Evolutionary conservation across 2,329 filamentous ascomycete genomes (phyloP), one percentile per base, ranked within the genome.

Genomic region (Phyllosticta citrichinensis): DNA sequence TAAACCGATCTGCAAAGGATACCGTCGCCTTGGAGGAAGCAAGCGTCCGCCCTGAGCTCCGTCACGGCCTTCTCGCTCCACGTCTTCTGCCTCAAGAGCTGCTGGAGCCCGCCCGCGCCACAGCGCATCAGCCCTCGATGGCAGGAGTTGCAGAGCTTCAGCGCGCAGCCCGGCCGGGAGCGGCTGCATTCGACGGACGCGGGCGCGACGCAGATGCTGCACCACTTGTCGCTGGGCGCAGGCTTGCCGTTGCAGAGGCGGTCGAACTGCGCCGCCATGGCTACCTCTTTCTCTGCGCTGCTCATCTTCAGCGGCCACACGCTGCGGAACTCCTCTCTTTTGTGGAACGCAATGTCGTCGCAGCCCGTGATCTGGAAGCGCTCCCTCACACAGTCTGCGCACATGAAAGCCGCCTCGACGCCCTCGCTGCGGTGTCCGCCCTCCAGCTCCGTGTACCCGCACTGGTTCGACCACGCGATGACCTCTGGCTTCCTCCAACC

Each of bases 401-500:
- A 76, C 70, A 76, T 76, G 6, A 68, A 66, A 33, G 68, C 72
- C 1, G 66, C 67, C 24, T 68, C 62, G 22, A 67, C 65, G 24
- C 68, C 68, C 8, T 69, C 62, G 6, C 67, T 66, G 5, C 64
- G 63, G 62, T 79, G 73, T 1, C 76, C 77, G 20, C 69, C 71
- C 1, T 55, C 63, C 0, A 78, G 56, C 55, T 80, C 77, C 1
- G 70, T 69, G 55, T 71, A 75, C 3, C 72, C 75, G 19, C 68
- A 65, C 1, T 72, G 72, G 50, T 71, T 66, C 3, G 68, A 53
- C 63, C 72, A 73, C 17, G 70, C 64, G 3, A 75, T 67, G 1
- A 76, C 70, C 54, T 73, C 67, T 0, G 75, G 69, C 33, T 69
- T 64, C 19, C 65, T 64, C 57, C 70, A 66, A 1, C 71, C 73